Conservation (phyloP, 129 eudicot species). For the Logfia minima region DNA sequence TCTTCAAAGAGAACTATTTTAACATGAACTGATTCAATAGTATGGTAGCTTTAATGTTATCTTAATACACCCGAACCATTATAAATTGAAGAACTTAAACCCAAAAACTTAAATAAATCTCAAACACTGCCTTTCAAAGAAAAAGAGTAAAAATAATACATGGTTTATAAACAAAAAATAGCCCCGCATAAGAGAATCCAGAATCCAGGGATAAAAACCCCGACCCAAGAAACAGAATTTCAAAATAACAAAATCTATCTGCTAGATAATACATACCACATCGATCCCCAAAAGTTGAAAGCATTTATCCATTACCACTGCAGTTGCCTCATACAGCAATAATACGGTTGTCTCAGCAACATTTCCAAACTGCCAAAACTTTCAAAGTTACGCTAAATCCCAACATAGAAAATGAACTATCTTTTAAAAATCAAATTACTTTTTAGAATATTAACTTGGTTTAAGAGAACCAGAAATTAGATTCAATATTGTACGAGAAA, state of each 20-base stretch:
- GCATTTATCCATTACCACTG: slow-evolving; percentile 1
- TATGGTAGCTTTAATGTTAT: neutral
- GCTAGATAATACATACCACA: neutral
- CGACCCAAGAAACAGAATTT: neutral
- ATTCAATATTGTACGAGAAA: no score
- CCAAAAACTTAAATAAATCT: neutral
- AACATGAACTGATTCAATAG: neutral
- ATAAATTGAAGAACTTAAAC: neutral
- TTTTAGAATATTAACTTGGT: neutral
- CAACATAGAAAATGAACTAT: neutral
- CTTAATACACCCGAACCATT: neutral
- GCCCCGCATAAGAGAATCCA: neutral
- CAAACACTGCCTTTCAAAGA: neutral
- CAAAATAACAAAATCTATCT: neutral
- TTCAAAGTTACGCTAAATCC: neutral
- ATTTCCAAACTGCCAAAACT: neutral
- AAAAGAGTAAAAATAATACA: neutral
- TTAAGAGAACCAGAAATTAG: neutral
- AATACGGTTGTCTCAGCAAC: neutral
- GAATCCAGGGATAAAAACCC: neutral
- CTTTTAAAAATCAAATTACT: neutral
- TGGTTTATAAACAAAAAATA: neutral
- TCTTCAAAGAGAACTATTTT: neutral
- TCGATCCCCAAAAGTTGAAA: neutral
- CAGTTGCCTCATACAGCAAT: slow-evolving; percentile 1